These are phyloP conservation scores for Debaryomyces robertsiae DNA, from an alignment of 1,139 yeast species.

Conservation along the genomic window DNA sequence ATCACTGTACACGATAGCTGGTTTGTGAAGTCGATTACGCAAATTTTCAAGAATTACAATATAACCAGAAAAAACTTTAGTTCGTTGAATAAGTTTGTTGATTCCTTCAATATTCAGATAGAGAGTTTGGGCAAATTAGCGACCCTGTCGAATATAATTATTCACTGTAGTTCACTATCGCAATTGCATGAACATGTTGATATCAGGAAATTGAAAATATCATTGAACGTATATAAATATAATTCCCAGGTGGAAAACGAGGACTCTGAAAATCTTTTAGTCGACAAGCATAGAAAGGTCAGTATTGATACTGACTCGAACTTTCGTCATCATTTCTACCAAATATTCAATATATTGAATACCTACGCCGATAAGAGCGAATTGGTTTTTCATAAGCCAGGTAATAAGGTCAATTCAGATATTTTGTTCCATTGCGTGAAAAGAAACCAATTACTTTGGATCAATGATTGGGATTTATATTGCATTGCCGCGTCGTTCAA, in stretches of 20 bases:
- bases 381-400: slow-evolving; percentile 59
- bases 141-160: slow-evolving; percentile 12
- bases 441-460: slow-evolving; percentile 58
- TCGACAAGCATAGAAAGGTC: slow-evolving; percentile 23
- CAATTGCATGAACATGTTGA: slow-evolving; percentile 68
- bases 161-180: slow-evolving; percentile 54
- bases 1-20: slow-evolving; percentile 91
- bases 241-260: slow-evolving; percentile 35
- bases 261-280: slow-evolving; percentile 24
- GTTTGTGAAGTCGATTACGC: slow-evolving; percentile 81
- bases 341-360: slow-evolving; percentile 51
- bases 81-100: slow-evolving; percentile 32
- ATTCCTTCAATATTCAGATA: slow-evolving; percentile 24
- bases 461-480: slow-evolving; percentile 64
- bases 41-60: slow-evolving; percentile 60
- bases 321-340: slow-evolving; percentile 44
- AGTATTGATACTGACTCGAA: slow-evolving; percentile 27
- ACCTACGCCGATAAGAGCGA: slow-evolving; percentile 48
- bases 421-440: slow-evolving; percentile 55
- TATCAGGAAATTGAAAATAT: slow-evolving; percentile 73
- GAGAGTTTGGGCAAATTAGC: slow-evolving; percentile 4
- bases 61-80: slow-evolving; percentile 36
- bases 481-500: slow-evolving; percentile 58
- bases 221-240: slow-evolving; percentile 66
- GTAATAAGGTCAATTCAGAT: slow-evolving; percentile 53